These are phyloP conservation scores for Penstemon davidsonii DNA, from an alignment of 257 asterid genomes.

Conservation along the genomic window DNA sequence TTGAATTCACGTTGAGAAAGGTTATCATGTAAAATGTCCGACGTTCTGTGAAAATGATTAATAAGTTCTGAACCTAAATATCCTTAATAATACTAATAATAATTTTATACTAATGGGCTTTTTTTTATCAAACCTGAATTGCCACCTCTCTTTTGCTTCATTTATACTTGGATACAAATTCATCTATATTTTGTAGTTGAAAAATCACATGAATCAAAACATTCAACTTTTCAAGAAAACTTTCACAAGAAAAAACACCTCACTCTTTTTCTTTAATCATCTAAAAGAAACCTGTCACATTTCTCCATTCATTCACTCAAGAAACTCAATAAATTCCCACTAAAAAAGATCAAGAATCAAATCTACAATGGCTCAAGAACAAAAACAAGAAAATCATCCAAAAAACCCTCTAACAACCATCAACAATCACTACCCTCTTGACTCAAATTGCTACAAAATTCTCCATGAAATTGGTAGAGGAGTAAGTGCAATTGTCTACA, in stretches of 20 bases:
- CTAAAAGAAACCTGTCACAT: background rate
- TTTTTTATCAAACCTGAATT: too few species aligned
- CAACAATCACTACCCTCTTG: conserved; percentile 42
- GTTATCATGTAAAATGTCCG: too few species aligned
- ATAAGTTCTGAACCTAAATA: too few species aligned
- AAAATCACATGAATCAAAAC: conserved; percentile 32
- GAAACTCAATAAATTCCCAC: background rate
- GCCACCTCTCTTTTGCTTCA: too few species aligned
- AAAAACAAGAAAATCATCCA: conserved; percentile 31
- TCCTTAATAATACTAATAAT: too few species aligned
- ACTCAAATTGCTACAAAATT: conserved; percentile 34
- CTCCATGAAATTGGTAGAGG: conserved; percentile 68
- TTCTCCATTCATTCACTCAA: background rate
- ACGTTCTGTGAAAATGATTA: too few species aligned
- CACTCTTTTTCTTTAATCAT: conserved; percentile 2
- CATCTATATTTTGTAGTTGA: conserved; percentile 15
- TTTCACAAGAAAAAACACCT: conserved; percentile 19
- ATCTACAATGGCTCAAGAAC: conserved; percentile 32
- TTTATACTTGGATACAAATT: too few species aligned
- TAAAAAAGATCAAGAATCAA: background rate
- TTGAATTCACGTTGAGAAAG: too few species aligned
- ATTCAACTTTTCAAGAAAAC: background rate
- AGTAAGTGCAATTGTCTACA: conserved; percentile 68
- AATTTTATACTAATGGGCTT: too few species aligned
- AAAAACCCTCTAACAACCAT: background rate